Evolutionary conservation across 306 rosid genomes (phyloP), one percentile per base, ranked within the genome.

Genomic region (Cicer chorassanicum): DNA sequence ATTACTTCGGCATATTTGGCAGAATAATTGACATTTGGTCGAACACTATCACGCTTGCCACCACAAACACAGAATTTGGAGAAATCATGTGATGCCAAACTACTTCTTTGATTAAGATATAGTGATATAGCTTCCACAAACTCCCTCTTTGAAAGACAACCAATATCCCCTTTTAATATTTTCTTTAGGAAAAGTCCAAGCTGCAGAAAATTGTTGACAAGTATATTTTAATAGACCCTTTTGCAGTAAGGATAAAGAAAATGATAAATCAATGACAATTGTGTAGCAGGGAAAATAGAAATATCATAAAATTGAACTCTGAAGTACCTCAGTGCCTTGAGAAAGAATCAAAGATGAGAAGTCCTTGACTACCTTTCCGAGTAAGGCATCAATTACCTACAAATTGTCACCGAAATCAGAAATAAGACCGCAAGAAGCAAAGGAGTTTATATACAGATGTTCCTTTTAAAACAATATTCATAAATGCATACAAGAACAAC

Each of bases 321-420:
- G 61, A 72, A 60, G 11, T 85, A 95, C 99, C 99, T 95, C 96
- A 75, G 92, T 89, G 81, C 98, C 90, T 89, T 92, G 99, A 70
- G 97, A 85, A 81, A 84, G 92, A 70, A 95, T 96, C 79, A 89
- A 71, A 29, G 93, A 89, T 21, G 98, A 90, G 85, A 95, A 95
- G 88, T 95, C 92, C 80, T 95, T 95, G 75, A 88, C 93, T 56
- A 92, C 93, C 87, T 90, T 95, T 79, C 87, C 60, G 75, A 95
- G 93, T 78, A 95, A 82, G 73, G 89, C 77, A 86, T 95, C 99
- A 43, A 95, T 88, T 49, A 89, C 93, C 99, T 95, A 42, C 77
- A 80, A 70, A 73, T 50, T 73, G 39, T 79, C 69, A 81, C 41
- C 68, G 78, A 79, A 68, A 44, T 45, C 18, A 87, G 72, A 61